These are phyloP conservation scores for Emmonsiellopsis sp. DNA, from an alignment of 2,329 filamentous ascomycete species.

Conservation along the genomic window DNA sequence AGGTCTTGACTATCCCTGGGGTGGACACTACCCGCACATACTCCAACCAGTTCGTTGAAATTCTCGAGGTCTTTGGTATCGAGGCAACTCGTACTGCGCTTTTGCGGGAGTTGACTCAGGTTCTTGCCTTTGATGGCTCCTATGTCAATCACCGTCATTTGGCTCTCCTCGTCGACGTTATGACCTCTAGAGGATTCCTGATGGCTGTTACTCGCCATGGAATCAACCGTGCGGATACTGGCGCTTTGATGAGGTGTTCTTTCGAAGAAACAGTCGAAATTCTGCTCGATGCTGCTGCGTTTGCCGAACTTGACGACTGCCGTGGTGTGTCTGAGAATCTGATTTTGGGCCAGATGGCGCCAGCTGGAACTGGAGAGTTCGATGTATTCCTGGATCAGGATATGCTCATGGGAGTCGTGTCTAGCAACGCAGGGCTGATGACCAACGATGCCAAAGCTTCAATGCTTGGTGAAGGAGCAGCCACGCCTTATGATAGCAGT, in stretches of 20 bases:
- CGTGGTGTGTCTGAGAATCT: constrained; percentile 97
- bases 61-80: constrained; percentile 91
- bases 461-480: constrained; percentile 66
- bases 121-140: constrained; percentile 95
- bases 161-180: constrained; percentile 89
- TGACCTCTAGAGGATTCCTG: constrained; percentile 89
- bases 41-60: constrained; percentile 92
- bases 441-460: constrained; percentile 68
- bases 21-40: constrained; percentile 81
- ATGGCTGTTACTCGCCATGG: constrained; percentile 96
- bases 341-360: constrained; percentile 94
- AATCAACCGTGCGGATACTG: constrained; percentile 96
- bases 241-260: constrained; percentile 97
- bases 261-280: constrained; percentile 99
- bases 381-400: constrained; percentile 87
- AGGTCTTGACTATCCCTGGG: constrained; percentile 77
- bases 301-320: constrained; percentile 94
- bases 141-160: constrained; percentile 99
- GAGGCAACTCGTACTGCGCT: constrained; percentile 84
- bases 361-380: constrained; percentile 94
- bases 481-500: constrained; percentile 80
- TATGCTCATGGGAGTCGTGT: constrained; percentile 92
- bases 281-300: constrained; percentile 85
- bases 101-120: constrained; percentile 78
- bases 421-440: constrained; percentile 81